Evolutionary conservation across 2,329 filamentous ascomycete genomes (phyloP), one percentile per base, ranked within the genome.

Genomic region (Aureobasidium pullulans): DNA sequence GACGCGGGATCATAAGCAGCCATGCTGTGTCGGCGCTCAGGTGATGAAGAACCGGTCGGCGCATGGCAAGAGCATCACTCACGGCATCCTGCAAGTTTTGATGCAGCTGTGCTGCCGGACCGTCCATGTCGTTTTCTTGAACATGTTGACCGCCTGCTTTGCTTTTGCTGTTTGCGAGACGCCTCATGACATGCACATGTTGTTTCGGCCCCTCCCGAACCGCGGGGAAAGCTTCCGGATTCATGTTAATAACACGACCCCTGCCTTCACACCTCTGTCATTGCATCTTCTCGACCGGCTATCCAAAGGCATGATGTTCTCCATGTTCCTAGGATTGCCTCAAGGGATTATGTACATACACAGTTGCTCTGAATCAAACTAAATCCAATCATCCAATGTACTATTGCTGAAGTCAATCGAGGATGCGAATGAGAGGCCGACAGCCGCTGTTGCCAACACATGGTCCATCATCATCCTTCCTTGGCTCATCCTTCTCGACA

Each of bases 11-110:
- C 62, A 85, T 83, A n/a, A 87, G 72, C 2, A 88, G 75, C 84
- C 85, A 88, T 23, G 80, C 83, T 4, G 83, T 86, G 71, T 88
- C 84, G 64, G 81, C 84, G 69, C 87, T 87, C 34, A 88, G 75
- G 69, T 87, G 84, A 56, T 82, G 81, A 8, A 88, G 76, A 42
- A 87, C 67, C 1, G 81, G 81, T 29, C 79, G 74, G 42, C 73
- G 75, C 52, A 71, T 71, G 32, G 72, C 69, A 49, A 78, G 71
- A 23, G 73, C 66, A 48, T 70, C 66, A 40, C 72, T 71, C 40
- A 77, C 65, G 36, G 73, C 66, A 58, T 72, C 65, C 63, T 71
- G 72, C n/a, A 77, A 69, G 62, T 77, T 75, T 64, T 69, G 69
- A 47, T 74, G 69, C 8, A 79, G 70, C 64, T 79, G 76, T n/a